Evolutionary conservation across 2,329 filamentous ascomycete species (phyloP), one percentile per base, ranked within the genome.

Genomic region (Pseudogymnoascus sp.): DNA sequence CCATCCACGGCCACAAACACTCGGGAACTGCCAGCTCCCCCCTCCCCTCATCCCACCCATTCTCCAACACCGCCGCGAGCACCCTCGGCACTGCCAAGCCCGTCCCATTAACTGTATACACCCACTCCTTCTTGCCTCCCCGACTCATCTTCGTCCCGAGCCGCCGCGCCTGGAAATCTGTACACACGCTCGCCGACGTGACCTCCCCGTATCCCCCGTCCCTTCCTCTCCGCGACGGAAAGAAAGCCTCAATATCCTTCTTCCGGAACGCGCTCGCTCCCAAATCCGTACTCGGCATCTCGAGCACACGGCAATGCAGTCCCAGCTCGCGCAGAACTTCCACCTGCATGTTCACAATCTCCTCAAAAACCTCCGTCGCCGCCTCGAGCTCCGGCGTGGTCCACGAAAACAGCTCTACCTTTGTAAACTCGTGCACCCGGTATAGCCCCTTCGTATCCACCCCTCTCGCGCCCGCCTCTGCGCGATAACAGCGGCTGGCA

Each of bases 371-470:
- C 0, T 82, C 77, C 6, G 81, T 77, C 0, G 85, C 78, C 41
- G 74, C 72, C 33, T 71, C 72, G 2, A 69, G 63, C 61, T 84
- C 80, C 1, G 90, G 85, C 30, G 81, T 69, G 4, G 91, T 89
- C 94, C 94, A 99, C 0, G 89, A 92, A 73, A 99, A 97, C 80
- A 99, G 87, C 75, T 99, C 94, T 0, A 99, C 93, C 74, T 99
- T 99, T 28, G 92, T 96, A 76, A 99, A 99, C 76, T 99, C 94
- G 76, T 99, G 94, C 3, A 99, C 94, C 28, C 94, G 88, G 76
- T 97, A 99, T 1, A 99, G 79, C 4, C 94, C 94, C 76, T 96
- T 97, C 1, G 92, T 96, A 69, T 94, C 91, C 23, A 89, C 87
- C 30, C 94, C 94, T 39, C 93, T 83, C 0, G 92, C 90, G 33